Evolutionary conservation across 2,329 filamentous ascomycete species (phyloP), one percentile per base, ranked within the genome.

Genomic region (Paraconiothyrium brasiliense): DNA sequence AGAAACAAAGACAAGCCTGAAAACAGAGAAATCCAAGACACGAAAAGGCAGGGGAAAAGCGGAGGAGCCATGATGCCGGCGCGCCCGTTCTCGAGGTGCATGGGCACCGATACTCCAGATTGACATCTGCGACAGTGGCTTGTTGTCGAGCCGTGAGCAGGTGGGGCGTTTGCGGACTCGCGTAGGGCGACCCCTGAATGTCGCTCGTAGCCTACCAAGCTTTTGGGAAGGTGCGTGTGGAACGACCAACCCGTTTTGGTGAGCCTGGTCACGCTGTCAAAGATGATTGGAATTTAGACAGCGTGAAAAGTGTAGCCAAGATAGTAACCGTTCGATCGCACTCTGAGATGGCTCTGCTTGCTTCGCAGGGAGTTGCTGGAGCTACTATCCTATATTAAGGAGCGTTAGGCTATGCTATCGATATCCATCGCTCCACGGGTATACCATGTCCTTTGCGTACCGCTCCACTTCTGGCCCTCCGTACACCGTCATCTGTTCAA

Each of bases 401-500:
- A 30, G 27, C 35, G 35, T 9, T 10, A 37, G 4, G 8, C 35
- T 10, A 22, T 30, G 27, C 8, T 30, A 30, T 6, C 27, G 27
- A 37, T 14, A 37, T 37, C 35, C 3, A 37, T 37, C 27, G 6
- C 27, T 30, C 27, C 4, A 30, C 35, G 14, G 35, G 10, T 9
- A 37, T 37, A 20, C 10, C 35, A 37, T 37, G 35, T 3, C 8
- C 35, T 14, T 37, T 11, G 35, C 13, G 41, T 11, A 49, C 3
- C 27, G 27, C 27, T 30, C 27, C 27, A 30, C 27, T 30, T 30
- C 27, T 30, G 7, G 32, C 24, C 14, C 48, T 35, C 30, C 30
- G 7, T n/a, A 11, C 24, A 24, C 35, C 51, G 14, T 70, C 64
- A 78, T 51, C 76, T 77, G 73, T 85, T 85, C 71, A 93, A 75